A percentile compares a stretch with the other conserved stretches of the same genome.
phyloP scores from a whole-genome alignment of 805 yeast genomes.

The Phaffomyces opuntiae region DNA sequence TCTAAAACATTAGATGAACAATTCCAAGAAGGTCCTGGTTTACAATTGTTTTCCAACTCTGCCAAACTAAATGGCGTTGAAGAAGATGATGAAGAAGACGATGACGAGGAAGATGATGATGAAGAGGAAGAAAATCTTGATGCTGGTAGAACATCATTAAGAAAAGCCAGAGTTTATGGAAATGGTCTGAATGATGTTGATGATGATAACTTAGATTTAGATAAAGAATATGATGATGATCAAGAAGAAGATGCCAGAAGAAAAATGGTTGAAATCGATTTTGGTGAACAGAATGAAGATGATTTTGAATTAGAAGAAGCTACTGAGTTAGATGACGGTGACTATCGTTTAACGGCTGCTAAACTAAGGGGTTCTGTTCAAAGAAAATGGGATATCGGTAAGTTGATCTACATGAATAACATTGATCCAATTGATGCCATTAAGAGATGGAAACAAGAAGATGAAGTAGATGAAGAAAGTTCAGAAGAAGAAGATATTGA shows the following conservation, averaged over 20 bases:
- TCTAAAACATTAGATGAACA: slow-evolving; percentile 52
- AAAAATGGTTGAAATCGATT: slow-evolving; percentile 42
- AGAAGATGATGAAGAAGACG: slow-evolving; percentile 30
- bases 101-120: slow-evolving; percentile 18
- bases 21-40: slow-evolving; percentile 56
- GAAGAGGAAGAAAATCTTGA: slow-evolving; percentile 28
- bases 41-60: slow-evolving; percentile 65
- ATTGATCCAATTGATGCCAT: slow-evolving; percentile 69
- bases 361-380: slow-evolving; percentile 46
- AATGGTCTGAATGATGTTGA: slow-evolving; percentile 40
- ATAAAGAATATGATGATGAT: slow-evolving; percentile 25
- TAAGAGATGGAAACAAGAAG: slow-evolving; percentile 60
- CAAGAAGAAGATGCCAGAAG: slow-evolving; percentile 33
- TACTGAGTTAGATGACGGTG: slow-evolving; percentile 38
- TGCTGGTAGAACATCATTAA: slow-evolving; percentile 58
- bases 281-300: slow-evolving; percentile 28
- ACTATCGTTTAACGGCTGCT: slow-evolving; percentile 45
- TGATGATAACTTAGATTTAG: slow-evolving; percentile 39
- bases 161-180: slow-evolving; percentile 56
- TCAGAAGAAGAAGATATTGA: slow-evolving; percentile 36
- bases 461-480: slow-evolving; percentile 34
- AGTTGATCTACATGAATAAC: slow-evolving; percentile 72
- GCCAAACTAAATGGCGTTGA: slow-evolving; percentile 41
- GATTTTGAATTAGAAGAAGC: slow-evolving; percentile 45
- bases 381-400: slow-evolving; percentile 73